Evolutionary conservation across 495 filamentous ascomycete genomes (phyloP).

Genomic region (Penicillium waksmanii): DNA sequence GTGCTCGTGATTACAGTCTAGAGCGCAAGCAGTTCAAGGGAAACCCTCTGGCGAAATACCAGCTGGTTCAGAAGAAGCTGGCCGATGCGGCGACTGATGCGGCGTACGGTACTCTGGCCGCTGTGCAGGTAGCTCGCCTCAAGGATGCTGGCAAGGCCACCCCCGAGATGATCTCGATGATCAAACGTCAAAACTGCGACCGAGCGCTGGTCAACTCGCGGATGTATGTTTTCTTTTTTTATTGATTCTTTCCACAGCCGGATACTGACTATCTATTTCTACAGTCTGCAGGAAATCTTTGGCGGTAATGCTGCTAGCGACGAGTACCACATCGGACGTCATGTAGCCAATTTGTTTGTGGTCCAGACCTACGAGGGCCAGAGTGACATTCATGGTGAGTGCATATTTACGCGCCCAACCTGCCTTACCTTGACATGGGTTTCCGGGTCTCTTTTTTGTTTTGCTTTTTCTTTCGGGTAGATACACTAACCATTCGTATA

Average conservation of each 20-base stretch:
- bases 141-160: constrained; percentile 87
- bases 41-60: constrained; percentile 94
- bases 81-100: constrained; percentile 90
- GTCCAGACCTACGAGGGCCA: constrained; percentile 98
- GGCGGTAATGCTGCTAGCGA: constrained; percentile 97
- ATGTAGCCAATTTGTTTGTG: constrained; percentile 96
- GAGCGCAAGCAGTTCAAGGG: constrained; percentile 96
- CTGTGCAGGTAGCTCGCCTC: constrained; percentile 85
- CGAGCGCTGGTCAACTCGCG: constrained; percentile 80
- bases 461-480: constrained; percentile 6
- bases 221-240: constrained; percentile 50
- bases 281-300: constrained; percentile 88
- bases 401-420: constrained; percentile 13
- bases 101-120: constrained; percentile 83
- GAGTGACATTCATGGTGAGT: constrained; percentile 92
- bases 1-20: constrained; percentile 83
- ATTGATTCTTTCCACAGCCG: neutral
- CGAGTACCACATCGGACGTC: constrained; percentile 91
- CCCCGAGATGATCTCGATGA: constrained; percentile 98
- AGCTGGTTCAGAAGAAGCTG: constrained; percentile 98
- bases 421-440: constrained; percentile 16
- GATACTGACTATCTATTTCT: constrained; percentile 14
- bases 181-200: constrained; percentile 98
- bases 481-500: constrained; percentile 22
- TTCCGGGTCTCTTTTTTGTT: constrained; percentile 8